Base-by-base conservation (phyloP, 345 rosid genomes). In the Euphorbia pulcherrima region DNA sequence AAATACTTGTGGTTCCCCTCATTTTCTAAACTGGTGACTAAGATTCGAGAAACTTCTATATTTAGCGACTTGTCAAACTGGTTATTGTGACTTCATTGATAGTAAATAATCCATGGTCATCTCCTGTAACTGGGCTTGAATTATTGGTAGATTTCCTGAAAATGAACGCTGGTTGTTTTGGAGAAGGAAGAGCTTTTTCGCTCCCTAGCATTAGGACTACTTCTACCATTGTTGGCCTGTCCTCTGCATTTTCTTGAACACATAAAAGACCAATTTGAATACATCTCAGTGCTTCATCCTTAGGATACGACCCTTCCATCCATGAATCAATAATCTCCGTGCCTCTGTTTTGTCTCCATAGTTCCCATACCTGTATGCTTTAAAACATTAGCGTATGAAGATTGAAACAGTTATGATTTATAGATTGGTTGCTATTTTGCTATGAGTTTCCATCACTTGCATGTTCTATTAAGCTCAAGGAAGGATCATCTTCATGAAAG, bases 211-310 rank as follows among this genome's bases (percentile, higher is more conserved):
- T 70, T 1, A 24, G 26, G 18, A 70, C 52, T 23, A 61, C 73
- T n/a, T 35, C 40, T 18, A 6, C 28, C 60, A 70, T 70, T 7
- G 17, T 70, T 33, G 67, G 73, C 52, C 61, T 52, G 60, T 70
- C 73, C 16, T 1, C 18, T 0, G 53, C 39, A 62, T 21, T 11
- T 4, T 50, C 67, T 35, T 61, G 27, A 10, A 70, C 67, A 21
- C 73, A 70, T 51, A 70, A 18, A 0, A 70, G 67, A 3, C 67
- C 75, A 21, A 64, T 71, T 44, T 64, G 75, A 33, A 46, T 63
- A 37, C 75, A 71, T 44, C 69, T 55, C 26, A 46, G 3, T 3
- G 13, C 69, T 29, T 71, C 69, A 11, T 41, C 1, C 11, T 12
- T 26, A 37, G 13, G 26, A 30, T 46, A 41, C 30, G 68, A 52